Percentiles rank a stretch among this genome's conserved stretches.
phyloP scores from a whole-genome alignment of 169 alveolate genomes.

The Plasmodium gallinaceum region DNA sequence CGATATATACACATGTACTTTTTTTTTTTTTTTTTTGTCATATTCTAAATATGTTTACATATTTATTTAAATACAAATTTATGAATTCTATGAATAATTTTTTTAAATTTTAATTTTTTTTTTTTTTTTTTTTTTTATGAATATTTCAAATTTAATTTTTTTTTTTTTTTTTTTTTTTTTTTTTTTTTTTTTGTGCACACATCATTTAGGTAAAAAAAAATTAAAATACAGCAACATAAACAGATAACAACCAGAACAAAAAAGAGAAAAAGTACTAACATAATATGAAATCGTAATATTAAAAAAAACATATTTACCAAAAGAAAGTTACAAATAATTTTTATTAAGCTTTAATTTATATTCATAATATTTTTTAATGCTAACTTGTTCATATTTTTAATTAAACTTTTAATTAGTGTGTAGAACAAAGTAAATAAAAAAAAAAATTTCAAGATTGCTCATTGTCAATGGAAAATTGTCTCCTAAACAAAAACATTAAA shows the following conservation, averaged over 20 bases:
- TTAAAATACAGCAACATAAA: neutral
- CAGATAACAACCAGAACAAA: conserved; percentile 15
- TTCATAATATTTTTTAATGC: neutral
- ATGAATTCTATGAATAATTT: neutral
- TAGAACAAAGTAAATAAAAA: neutral
- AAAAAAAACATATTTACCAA: neutral
- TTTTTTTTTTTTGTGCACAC: conserved; percentile 41
- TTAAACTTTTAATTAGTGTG: conserved; percentile 15
- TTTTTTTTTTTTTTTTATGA: conserved; percentile 5
- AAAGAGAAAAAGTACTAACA: conserved; percentile 26
- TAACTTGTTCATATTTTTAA: conserved; percentile 31
- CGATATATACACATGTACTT: too few species aligned
- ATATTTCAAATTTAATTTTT: neutral
- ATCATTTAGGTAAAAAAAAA: conserved; percentile 38
- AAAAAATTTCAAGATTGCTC: neutral
- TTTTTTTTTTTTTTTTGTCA: too few species aligned
- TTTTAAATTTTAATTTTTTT: neutral
- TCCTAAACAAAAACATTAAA: neutral
- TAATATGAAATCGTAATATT: neutral
- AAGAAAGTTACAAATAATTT: conserved; percentile 12
- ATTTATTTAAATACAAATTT: too few species aligned
- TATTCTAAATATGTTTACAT: too few species aligned
- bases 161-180: conserved; percentile 24
- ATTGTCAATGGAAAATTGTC: neutral
- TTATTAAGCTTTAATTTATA: conserved; percentile 9